Percentiles rank a stretch among this genome's conserved stretches.
Evolutionary conservation across 1,284 basidiomycete species (phyloP).

Genomic region (Heterobasidion irregulare): DNA sequence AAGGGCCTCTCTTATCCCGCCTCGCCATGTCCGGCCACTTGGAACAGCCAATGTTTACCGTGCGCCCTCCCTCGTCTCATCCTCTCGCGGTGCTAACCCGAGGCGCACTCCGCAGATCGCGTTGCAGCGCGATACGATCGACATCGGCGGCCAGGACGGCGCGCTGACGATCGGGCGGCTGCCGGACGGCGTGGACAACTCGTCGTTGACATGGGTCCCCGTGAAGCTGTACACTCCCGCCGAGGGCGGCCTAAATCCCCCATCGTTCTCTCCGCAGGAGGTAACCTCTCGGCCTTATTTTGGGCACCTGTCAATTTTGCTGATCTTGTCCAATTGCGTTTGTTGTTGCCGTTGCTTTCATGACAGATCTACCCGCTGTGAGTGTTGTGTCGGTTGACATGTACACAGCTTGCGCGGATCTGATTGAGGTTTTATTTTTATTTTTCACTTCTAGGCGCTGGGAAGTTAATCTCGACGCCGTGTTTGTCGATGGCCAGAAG

Average conservation of each 20-base stretch:
- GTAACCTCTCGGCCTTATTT: not conserved
- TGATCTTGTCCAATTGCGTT: too few relatives aligned
- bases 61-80: not conserved
- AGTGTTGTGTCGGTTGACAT: slow-evolving; percentile 3
- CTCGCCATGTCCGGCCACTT: not conserved
- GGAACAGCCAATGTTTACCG: not conserved
- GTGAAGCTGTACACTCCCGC: slow-evolving; percentile 25
- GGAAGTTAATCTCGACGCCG: slow-evolving; percentile 48
- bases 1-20: slow-evolving; percentile 15
- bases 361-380: slow-evolving; percentile 22
- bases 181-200: slow-evolving; percentile 23
- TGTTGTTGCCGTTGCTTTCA: not conserved
- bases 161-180: slow-evolving; percentile 30
- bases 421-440: not conserved
- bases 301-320: too few relatives aligned
- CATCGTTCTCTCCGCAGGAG: slow-evolving; percentile 24
- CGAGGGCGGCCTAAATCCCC: slow-evolving; percentile 27
- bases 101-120: slow-evolving; percentile 12
- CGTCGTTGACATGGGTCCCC: slow-evolving; percentile 29
- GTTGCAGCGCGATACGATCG: slow-evolving; percentile 29
- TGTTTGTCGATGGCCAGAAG: slow-evolving; percentile 42
- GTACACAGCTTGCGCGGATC: not conserved
- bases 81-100: not conserved
- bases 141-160: slow-evolving; percentile 27
- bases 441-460: slow-evolving; percentile 18